Evolutionary conservation across 2,329 filamentous ascomycete species (phyloP), one percentile per base, ranked within the genome.

Genomic region (Beauveria brongniartii): DNA sequence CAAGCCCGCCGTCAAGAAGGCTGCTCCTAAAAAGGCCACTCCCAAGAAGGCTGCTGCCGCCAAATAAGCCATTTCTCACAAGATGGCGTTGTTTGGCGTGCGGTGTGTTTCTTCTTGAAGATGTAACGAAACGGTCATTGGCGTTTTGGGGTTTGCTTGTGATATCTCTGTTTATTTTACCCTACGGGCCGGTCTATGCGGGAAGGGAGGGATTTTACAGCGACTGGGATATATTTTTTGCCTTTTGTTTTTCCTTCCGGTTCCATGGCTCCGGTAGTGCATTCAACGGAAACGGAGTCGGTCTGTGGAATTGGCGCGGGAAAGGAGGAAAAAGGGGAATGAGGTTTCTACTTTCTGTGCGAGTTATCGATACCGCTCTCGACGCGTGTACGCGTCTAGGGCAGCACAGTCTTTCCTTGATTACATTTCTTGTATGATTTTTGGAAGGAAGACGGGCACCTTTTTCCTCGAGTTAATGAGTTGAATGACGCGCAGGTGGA

Each of bases 1-100:
- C 68, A 76, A 78, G 69, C 73, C 75, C 22, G 74, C 79, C 8
- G 74, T 78, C 46, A 79, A 81, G 71, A 79, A 79, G 75, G 73
- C 77, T 14, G 73, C 78, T 18, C 69, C 75, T 12, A 78, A 78
- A 73, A 73, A 75, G 53, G 74, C 77, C 20, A 69, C 75, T 5
- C 69, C 76, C 28, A 79, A 78, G 72, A 77, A 80, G 73, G 70
- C 71, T 64, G 66, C 67, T 56, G 69, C 74, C 55, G 77, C 77
- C 74, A 75, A 72, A 65, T 75, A 69, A 69, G 52, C 64, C 59
- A 12, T 24, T 63, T 65, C 60, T 64, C 66, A 64, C 61, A 26
- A 54, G 3, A 1, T 47, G 54, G 20, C 10, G 48, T 61, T 28
- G n/a, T 14, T 30, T 24, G 34, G 34, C 55, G 51, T 55, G 43